phyloP scores from a whole-genome alignment of 495 filamentous ascomycete genomes.

The Xylaria flabelliformis region DNA sequence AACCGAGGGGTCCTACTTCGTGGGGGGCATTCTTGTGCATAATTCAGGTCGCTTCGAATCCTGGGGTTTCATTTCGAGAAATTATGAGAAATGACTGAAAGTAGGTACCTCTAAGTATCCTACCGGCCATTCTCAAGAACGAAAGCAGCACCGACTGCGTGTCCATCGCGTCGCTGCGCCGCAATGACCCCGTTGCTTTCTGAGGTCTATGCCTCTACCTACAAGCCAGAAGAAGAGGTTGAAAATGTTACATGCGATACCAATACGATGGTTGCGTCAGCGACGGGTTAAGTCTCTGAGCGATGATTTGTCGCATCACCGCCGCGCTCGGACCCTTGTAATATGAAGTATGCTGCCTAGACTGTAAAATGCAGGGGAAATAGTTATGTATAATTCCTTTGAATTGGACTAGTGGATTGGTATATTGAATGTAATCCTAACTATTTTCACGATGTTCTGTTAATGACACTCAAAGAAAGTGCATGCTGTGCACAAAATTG shows the following conservation, averaged over 20 bases:
- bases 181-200: neutral
- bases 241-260: neutral
- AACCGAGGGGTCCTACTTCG: slow-evolving; percentile 1
- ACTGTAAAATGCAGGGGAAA: neutral
- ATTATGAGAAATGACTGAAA: neutral
- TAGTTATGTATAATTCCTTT: neutral
- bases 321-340: slow-evolving; percentile 19
- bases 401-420: slow-evolving; percentile 2
- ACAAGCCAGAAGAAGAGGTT: neutral
- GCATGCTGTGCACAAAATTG: neutral
- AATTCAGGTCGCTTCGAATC: neutral
- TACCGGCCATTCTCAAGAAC: neutral
- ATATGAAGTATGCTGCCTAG: neutral
- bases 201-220: neutral
- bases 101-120: slow-evolving; percentile 6
- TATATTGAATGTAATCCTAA: neutral
- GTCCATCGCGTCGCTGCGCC: neutral
- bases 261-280: neutral
- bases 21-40: slow-evolving; percentile 10
- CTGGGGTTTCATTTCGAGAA: neutral
- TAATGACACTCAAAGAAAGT: neutral
- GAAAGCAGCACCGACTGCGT: neutral
- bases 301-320: neutral
- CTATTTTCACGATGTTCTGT: neutral
- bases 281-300: neutral